Evolutionary conservation across 2,329 filamentous ascomycete genomes (phyloP).

Genomic region (Cladosporium sp.): DNA sequence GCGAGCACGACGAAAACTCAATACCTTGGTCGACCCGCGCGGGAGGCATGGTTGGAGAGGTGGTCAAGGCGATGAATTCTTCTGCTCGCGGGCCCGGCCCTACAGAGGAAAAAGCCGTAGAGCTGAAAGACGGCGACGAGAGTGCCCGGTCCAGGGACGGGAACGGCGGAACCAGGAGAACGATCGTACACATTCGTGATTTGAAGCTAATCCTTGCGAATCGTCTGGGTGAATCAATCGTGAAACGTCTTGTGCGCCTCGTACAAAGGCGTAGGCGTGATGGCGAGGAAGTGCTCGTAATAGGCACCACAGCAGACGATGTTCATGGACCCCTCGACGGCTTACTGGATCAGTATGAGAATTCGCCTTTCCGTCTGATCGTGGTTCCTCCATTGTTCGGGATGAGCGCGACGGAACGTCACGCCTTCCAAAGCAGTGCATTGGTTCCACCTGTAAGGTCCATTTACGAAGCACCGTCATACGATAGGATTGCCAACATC

Average conservation of each 20-base stretch:
- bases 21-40: neutral
- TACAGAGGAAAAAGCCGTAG: neutral
- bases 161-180: constrained; percentile 26
- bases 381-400: constrained; percentile 48
- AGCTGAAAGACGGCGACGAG: neutral
- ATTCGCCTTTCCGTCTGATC: constrained; percentile 50
- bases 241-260: constrained; percentile 65
- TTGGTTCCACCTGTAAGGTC: constrained; percentile 5
- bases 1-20: neutral
- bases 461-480: constrained; percentile 15
- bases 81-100: neutral
- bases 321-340: constrained; percentile 10
- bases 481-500: constrained; percentile 42
- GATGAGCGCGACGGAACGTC: constrained; percentile 17
- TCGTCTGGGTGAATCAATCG: constrained; percentile 63
- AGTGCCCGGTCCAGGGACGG: no score
- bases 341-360: constrained; percentile 43
- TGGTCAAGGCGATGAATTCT: neutral
- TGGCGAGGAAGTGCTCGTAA: constrained; percentile 68
- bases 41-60: neutral
- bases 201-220: constrained; percentile 72
- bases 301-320: constrained; percentile 68
- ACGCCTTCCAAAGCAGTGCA: constrained; percentile 9
- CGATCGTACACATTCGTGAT: constrained; percentile 70
- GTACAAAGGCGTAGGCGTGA: constrained; percentile 68